Conservation (phyloP, 2,329 filamentous ascomycete species). For the Talaromyces rugulosus region DNA sequence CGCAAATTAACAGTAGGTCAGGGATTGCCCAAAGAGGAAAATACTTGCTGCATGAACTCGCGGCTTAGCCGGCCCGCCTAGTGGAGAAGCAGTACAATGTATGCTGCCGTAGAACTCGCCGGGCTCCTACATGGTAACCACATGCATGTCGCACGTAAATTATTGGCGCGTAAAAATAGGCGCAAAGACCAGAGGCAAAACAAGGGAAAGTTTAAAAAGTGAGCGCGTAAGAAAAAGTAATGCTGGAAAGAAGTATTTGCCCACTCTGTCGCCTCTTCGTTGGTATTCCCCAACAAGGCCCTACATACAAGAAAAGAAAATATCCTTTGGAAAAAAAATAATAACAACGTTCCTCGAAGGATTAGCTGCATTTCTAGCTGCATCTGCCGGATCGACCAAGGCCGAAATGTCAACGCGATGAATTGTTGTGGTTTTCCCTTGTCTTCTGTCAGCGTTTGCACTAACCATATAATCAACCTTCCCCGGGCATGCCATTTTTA, state of each 20-base stretch:
- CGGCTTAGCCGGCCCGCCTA: background rate
- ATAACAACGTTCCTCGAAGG: background rate
- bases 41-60: constrained; percentile 5
- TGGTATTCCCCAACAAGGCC: background rate
- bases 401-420: background rate
- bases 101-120: background rate
- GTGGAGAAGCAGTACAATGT: constrained; percentile 4
- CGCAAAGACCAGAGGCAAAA: background rate
- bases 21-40: constrained; percentile 13
- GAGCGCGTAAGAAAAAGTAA: background rate
- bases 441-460: background rate
- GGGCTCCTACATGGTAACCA: background rate
- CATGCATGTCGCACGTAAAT: background rate
- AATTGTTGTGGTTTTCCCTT: background rate
- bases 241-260: background rate
- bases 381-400: background rate
- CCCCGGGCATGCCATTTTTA: background rate
- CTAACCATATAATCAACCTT: background rate
- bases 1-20: background rate
- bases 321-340: background rate
- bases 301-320: background rate
- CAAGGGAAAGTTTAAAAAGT: background rate
- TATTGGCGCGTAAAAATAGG: background rate
- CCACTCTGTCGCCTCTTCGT: background rate
- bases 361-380: background rate